phyloP scores from a whole-genome alignment of 2,329 filamentous ascomycete genomes.

The Trematosphaeria pertusa region DNA sequence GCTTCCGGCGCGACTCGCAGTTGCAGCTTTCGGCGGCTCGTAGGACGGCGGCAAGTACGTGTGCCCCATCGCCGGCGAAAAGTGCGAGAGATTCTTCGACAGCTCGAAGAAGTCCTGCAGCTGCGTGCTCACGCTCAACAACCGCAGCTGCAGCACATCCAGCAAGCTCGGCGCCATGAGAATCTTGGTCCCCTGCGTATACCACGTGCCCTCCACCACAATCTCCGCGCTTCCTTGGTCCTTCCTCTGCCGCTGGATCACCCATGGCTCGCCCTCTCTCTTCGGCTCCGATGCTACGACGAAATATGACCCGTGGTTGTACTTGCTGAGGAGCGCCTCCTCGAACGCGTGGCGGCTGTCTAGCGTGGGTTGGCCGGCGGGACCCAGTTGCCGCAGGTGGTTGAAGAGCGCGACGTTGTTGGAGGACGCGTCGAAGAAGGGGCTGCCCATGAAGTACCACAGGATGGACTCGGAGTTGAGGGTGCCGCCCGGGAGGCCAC shows the following conservation, averaged over 20 bases:
- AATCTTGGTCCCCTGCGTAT: constrained; percentile 65
- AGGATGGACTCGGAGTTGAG: constrained; percentile 53
- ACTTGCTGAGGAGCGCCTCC: constrained; percentile 59
- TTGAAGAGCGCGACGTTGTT: constrained; percentile 64
- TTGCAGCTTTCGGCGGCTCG: constrained; percentile 40
- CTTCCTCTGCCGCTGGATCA: constrained; percentile 64
- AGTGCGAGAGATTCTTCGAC: constrained; percentile 61
- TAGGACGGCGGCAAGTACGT: constrained; percentile 62
- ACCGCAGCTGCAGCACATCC: constrained; percentile 62
- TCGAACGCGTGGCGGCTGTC: constrained; percentile 65
- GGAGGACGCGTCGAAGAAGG: constrained; percentile 67
- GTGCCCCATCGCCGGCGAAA: constrained; percentile 66
- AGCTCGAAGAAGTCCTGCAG: constrained; percentile 63
- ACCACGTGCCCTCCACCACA: constrained; percentile 64
- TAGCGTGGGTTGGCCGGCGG: constrained; percentile 57
- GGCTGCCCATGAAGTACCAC: constrained; percentile 67
- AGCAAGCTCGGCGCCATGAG: constrained; percentile 68
- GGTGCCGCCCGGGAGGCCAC: constrained; percentile 26
- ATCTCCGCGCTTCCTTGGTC: constrained; percentile 58
- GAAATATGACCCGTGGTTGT: constrained; percentile 61
- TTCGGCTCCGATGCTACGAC: constrained; percentile 65
- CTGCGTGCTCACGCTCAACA: constrained; percentile 63
- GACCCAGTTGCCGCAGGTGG: constrained; percentile 57
- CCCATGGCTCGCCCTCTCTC: constrained; percentile 61
- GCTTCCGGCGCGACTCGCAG: constrained; percentile 41